Evolutionary conservation across 192 early-diverging fungal genomes (phyloP).

Genomic region (Rhizoclosmatium globosum): DNA sequence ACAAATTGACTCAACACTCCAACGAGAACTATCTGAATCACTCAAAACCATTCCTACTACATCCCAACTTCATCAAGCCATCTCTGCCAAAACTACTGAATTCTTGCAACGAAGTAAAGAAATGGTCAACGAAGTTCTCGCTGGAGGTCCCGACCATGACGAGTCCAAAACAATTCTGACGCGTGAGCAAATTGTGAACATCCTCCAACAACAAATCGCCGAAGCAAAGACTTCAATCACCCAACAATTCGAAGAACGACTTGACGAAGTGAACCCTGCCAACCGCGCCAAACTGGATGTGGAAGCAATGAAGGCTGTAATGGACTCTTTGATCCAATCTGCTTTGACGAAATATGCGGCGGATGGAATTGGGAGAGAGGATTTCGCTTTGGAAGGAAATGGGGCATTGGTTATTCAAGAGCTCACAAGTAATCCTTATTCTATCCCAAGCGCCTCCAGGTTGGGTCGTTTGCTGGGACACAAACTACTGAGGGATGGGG

Average conservation of each 20-base stretch:
- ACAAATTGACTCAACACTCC: background rate
- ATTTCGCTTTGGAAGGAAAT: slow-evolving; percentile 26
- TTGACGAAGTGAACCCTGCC: background rate
- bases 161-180: slow-evolving; percentile 24
- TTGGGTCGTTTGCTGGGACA: slow-evolving; percentile 2
- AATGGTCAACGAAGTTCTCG: slow-evolving; percentile 18
- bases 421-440: slow-evolving; percentile 23
- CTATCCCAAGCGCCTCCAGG: background rate
- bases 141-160: background rate
- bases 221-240: background rate
- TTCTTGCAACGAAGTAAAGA: background rate
- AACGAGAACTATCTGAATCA: background rate
- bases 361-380: slow-evolving; percentile 34
- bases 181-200: slow-evolving; percentile 12
- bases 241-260: background rate
- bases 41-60: background rate
- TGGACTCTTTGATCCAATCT: slow-evolving; percentile 20
- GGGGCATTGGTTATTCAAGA: slow-evolving; percentile 19
- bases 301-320: slow-evolving; percentile 25
- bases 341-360: slow-evolving; percentile 32
- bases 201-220: background rate
- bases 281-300: slow-evolving; percentile 16
- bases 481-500: slow-evolving; percentile 1
- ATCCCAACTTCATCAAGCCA: background rate
- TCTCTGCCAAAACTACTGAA: background rate